Evolutionary conservation across 2,329 filamentous ascomycete species (phyloP).

Genomic region (Paecilomyces niveus): DNA sequence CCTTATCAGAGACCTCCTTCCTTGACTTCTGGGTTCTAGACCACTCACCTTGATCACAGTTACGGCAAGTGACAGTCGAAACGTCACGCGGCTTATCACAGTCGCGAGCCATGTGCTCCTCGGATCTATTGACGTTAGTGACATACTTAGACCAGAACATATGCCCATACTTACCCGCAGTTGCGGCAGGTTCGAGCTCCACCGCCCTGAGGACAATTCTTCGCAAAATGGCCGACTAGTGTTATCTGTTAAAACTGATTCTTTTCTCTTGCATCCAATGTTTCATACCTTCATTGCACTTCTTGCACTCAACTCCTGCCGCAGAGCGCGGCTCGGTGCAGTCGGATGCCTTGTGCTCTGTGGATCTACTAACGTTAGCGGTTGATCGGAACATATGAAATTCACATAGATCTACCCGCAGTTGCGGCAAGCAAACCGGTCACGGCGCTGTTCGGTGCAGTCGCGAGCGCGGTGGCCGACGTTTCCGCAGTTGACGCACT

Average conservation of each 20-base stretch:
- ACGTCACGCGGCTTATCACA: slow-evolving; percentile 37
- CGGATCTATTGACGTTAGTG: slow-evolving; percentile 23
- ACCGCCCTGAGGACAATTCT: slow-evolving; percentile 36
- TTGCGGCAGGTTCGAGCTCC: slow-evolving; percentile 36
- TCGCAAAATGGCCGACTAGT: slow-evolving; percentile 39
- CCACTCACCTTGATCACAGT: slow-evolving; percentile 36
- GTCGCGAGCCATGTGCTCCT: slow-evolving; percentile 37
- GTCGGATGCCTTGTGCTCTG: slow-evolving; percentile 42
- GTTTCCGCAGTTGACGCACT: slow-evolving; percentile 44
- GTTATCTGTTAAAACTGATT: not conserved
- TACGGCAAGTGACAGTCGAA: slow-evolving; percentile 36
- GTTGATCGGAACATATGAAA: not conserved
- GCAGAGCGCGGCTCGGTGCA: slow-evolving; percentile 41
- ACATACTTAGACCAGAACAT: not conserved
- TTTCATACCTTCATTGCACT: slow-evolving; percentile 33
- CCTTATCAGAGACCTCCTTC: slow-evolving; percentile 4
- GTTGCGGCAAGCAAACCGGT: slow-evolving; percentile 44
- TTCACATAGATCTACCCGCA: slow-evolving; percentile 35
- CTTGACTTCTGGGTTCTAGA: not conserved
- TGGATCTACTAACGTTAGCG: slow-evolving; percentile 22
- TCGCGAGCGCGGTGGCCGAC: slow-evolving; percentile 44
- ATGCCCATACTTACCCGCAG: slow-evolving; percentile 31
- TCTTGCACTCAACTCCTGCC: slow-evolving; percentile 38
- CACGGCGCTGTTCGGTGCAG: slow-evolving; percentile 32
- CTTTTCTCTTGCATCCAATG: not conserved